Evolutionary conservation across 2,329 filamentous ascomycete species (phyloP).

Genomic region (Colletotrichum somersetense): DNA sequence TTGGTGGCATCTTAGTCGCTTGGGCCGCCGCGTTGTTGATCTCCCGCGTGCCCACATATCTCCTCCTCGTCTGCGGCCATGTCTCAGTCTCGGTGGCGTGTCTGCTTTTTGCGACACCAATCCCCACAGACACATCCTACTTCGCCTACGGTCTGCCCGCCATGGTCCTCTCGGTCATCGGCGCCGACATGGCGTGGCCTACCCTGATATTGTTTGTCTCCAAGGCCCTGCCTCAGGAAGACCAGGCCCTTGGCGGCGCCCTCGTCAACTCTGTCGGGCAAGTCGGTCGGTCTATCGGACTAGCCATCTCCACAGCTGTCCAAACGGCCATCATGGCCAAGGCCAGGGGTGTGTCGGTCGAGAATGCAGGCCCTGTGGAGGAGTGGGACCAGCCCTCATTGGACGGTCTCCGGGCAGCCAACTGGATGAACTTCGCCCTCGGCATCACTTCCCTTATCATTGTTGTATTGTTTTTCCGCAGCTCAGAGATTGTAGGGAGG

Average conservation of each 20-base stretch:
- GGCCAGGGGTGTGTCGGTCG: conserved; percentile 57
- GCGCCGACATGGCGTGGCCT: conserved; percentile 76
- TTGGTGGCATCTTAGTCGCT: conserved; percentile 69
- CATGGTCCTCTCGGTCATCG: conserved; percentile 74
- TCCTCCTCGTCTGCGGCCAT: conserved; percentile 70
- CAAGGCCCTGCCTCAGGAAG: conserved; percentile 69
- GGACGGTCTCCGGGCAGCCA: conserved; percentile 61
- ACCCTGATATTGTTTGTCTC: conserved; percentile 75
- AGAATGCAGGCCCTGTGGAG: conserved; percentile 57
- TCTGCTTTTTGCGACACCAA: conserved; percentile 74
- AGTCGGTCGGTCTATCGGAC: conserved; percentile 73
- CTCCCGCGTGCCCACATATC: conserved; percentile 67
- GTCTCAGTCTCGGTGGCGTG: conserved; percentile 66
- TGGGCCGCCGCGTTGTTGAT: conserved; percentile 68
- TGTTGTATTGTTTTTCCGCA: conserved; percentile 62
- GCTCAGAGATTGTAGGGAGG: conserved; percentile 66
- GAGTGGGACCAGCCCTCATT: conserved; percentile 62
- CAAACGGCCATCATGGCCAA: conserved; percentile 72
- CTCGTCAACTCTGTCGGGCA: conserved; percentile 76
- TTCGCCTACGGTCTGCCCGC: conserved; percentile 76
- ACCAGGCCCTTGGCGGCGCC: conserved; percentile 77
- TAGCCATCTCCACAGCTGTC: conserved; percentile 74
- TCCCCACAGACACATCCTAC: conserved; percentile 71
- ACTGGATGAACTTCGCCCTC: conserved; percentile 66
- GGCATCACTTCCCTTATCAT: conserved; percentile 58